Base-by-base conservation (phyloP, 129 eudicot genomes). In the Glebionis coronaria region DNA sequence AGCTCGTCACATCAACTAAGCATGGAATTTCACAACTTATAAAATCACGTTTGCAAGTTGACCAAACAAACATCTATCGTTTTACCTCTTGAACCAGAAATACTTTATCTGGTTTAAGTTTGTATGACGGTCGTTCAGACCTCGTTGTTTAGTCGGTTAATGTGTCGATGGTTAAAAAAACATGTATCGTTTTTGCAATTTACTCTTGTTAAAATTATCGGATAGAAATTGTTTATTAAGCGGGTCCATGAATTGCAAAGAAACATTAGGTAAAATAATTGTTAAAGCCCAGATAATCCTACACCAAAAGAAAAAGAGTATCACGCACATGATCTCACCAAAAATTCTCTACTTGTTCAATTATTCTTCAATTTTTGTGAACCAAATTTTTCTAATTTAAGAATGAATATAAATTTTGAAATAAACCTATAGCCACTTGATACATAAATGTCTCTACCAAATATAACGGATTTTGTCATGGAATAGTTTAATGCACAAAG, bases 281-380 rank as follows among this genome's bases (percentile, higher is more conserved):
- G n/a, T n/a, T n/a, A n/a, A n/a, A n/a, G n/a, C n/a, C n/a, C n/a
- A n/a, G n/a, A n/a, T n/a, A n/a, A n/a, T n/a, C n/a, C n/a, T n/a
- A n/a, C n/a, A n/a, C n/a, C n/a, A n/a, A n/a, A n/a, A n/a, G n/a
- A n/a, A n/a, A 49, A 27, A 61, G 54, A 72, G 55, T 53, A 72
- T 61, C 76, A 61, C 54, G 60, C 75, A 71, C 66, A 60, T 71
- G 68, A 40, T 50, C 47, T 46, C 45, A 47, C 25, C 75, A 59
- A 31, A n/a, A 49, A 61, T 61, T 50, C 61, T 35, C 12, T 21
- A 38, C 47, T 55, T 14, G 12, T 51, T 35, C 18, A 15, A 18
- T 47, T 71, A 60, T 61, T 46, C 50, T 31, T 5, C 20, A 16
- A 12, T 70, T 15, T 15, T 60, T 13, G 28, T 25, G 50, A 46